Conservation (phyloP, 2,329 filamentous ascomycete species). For the Colletotrichum sp. region DNA sequence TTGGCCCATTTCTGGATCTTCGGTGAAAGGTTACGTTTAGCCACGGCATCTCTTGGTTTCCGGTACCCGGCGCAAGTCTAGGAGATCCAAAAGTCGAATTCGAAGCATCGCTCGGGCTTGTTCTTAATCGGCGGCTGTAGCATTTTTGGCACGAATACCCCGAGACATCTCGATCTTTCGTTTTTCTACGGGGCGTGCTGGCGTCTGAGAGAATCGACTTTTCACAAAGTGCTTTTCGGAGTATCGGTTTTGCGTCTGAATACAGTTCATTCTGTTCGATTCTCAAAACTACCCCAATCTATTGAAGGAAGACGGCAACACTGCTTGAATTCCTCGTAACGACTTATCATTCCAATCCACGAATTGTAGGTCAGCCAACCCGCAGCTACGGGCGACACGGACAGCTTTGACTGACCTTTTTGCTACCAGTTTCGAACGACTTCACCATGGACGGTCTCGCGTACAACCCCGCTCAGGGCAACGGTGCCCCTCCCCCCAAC, state of each 20-base stretch:
- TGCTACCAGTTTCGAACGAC: neutral
- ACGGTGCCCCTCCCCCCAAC: slow-evolving; percentile 39
- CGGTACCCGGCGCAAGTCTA: slow-evolving; percentile 19
- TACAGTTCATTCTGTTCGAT: slow-evolving; percentile 36
- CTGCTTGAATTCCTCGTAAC: neutral
- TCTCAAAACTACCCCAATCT: slow-evolving; percentile 28
- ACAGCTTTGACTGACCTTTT: neutral
- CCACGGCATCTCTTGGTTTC: slow-evolving; percentile 15
- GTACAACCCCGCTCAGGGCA: slow-evolving; percentile 33
- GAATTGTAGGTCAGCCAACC: neutral
- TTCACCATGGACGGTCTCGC: slow-evolving; percentile 36
- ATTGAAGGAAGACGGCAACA: neutral
- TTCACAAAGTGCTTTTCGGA: slow-evolving; percentile 41
- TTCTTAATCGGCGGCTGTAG: slow-evolving; percentile 19
- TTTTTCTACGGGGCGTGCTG: slow-evolving; percentile 40
- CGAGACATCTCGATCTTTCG: slow-evolving; percentile 19
- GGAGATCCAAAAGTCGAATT: slow-evolving; percentile 21
- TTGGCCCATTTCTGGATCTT: slow-evolving; percentile 31
- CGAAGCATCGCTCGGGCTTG: slow-evolving; percentile 21
- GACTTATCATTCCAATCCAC: neutral
- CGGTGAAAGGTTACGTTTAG: slow-evolving; percentile 33
- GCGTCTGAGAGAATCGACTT: slow-evolving; percentile 41
- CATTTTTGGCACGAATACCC: slow-evolving; percentile 20
- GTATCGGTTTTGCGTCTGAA: slow-evolving; percentile 41
- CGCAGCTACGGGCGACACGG: neutral